phyloP scores from a whole-genome alignment of 768 basidiomycete species.

The Boletus rubropictus region DNA sequence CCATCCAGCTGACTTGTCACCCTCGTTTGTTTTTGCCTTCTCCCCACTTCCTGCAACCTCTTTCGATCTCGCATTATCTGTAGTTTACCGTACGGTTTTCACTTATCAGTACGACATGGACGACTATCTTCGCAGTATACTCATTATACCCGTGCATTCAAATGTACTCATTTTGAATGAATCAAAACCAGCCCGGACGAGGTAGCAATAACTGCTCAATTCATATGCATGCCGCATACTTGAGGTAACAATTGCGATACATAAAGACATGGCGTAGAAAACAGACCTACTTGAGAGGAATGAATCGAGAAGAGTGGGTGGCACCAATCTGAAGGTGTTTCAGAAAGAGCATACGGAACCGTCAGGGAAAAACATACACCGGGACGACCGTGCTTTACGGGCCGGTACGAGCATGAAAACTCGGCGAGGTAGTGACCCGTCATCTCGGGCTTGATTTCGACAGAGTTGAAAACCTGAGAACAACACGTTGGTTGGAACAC shows the following conservation, averaged over 20 bases:
- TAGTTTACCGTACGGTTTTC: constrained; percentile 49
- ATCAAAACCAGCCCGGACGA: constrained; percentile 12
- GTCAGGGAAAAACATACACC: constrained; percentile 64
- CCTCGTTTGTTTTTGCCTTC: constrained; percentile 20
- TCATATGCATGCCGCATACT: constrained; percentile 36
- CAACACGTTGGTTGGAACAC: background rate
- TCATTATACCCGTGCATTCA: constrained; percentile 51
- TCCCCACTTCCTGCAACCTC: constrained; percentile 28
- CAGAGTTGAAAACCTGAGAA: constrained; percentile 80
- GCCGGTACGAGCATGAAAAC: constrained; percentile 95
- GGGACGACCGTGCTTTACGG: constrained; percentile 99
- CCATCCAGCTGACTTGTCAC: constrained; percentile 24
- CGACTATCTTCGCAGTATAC: constrained; percentile 53
- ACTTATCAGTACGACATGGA: constrained; percentile 54
- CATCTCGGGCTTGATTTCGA: constrained; percentile 99
- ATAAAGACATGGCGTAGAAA: constrained; percentile 21
- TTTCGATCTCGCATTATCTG: constrained; percentile 49
- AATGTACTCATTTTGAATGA: constrained; percentile 37
- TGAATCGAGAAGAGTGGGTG: constrained; percentile 85
- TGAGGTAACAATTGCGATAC: constrained; percentile 22
- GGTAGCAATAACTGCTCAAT: constrained; percentile 4
- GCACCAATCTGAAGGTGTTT: constrained; percentile 65
- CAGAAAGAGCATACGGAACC: constrained; percentile 6
- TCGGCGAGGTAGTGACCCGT: constrained; percentile 99
- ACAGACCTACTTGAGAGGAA: constrained; percentile 86